Evolutionary conservation across 805 yeast species (phyloP), one percentile per base, ranked within the genome.

Genomic region (Zygoascus biomembranicola): DNA sequence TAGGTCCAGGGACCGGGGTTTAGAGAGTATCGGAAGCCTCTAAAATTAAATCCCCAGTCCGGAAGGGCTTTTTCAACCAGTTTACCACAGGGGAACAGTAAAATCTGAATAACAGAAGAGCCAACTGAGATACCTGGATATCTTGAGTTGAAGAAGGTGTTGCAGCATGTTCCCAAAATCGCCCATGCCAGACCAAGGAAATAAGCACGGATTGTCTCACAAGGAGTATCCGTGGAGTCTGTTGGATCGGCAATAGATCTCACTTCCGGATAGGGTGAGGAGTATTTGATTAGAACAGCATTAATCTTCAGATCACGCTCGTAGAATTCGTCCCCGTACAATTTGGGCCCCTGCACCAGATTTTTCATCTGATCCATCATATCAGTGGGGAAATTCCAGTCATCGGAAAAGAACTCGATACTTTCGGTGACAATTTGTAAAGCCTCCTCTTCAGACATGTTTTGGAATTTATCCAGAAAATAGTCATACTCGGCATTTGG

Each of bases 241-340:
- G 59, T 68, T 1, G 81, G 76, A 43, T 75, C 77, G 8, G 79
- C 74, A 26, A 81, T 77, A 3, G 84, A 74, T 46, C 84, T 64
- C 16, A 80, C 79, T 61, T 80, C 84, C 2, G 83, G 82, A 56
- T 79, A 79, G 3, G 83, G 82, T 1, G 82, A 78, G 55, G 70
- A 74, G 51, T 52, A 57, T 16, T 53, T 19, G 45, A 55, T 42
- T 10, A 52, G 44, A 11, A 39, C 49, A 2, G 58, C 58, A 18
- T 55, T 43, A 28, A 53, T 41, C 23, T 51, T 23, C 20, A 51
- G 43, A 23, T 55, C 58, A 35, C 49, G 44, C 20, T 51, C 54
- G 32, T 53, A 55, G 50, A 50, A n/a, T 28, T 23, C 49, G 3
- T 50, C 49, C 8, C 54, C 57, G 37, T 50, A 49, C 5, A 39